A percentile compares a stretch with the other conserved stretches of the same genome.
phyloP scores from a whole-genome alignment of 495 filamentous ascomycete genomes.

The Tuber brumale region DNA sequence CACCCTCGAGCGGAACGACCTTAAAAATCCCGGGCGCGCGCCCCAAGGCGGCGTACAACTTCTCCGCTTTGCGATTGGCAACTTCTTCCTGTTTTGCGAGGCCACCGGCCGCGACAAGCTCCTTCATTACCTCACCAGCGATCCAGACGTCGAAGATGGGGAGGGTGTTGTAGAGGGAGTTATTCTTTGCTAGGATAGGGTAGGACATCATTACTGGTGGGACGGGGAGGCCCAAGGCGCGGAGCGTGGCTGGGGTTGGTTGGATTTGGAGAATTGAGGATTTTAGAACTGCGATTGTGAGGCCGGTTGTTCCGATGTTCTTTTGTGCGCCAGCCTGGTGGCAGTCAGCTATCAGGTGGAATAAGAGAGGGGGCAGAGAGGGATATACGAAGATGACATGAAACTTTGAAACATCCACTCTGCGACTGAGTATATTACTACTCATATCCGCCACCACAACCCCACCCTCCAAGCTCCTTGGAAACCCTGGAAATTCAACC shows the following conservation, averaged over 20 bases:
- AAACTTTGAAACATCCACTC: slow-evolving; percentile 63
- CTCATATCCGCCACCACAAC: slow-evolving; percentile 77
- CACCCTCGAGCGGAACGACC: slow-evolving; percentile 65
- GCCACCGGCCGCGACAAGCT: slow-evolving; percentile 57
- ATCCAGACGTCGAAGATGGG: slow-evolving; percentile 91
- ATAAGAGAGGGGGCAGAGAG: slow-evolving; percentile 38
- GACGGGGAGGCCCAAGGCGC: slow-evolving; percentile 68
- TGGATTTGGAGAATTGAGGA: slow-evolving; percentile 60
- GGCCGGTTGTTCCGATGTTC: slow-evolving; percentile 77
- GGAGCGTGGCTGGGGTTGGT: slow-evolving; percentile 59
- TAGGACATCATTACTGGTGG: slow-evolving; percentile 75
- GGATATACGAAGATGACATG: slow-evolving; percentile 60
- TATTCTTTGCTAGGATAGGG: slow-evolving; percentile 73
- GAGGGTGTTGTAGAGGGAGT: slow-evolving; percentile 88
- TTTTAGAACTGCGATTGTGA: slow-evolving; percentile 74
- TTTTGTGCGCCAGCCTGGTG: slow-evolving; percentile 68
- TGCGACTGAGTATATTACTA: slow-evolving; percentile 63
- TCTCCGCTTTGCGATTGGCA: slow-evolving; percentile 56
- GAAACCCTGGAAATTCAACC: slow-evolving; percentile 82
- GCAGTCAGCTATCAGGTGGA: slow-evolving; percentile 5
- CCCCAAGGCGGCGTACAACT: slow-evolving; percentile 70
- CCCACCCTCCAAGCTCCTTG: slow-evolving; percentile 54
- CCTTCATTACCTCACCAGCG: slow-evolving; percentile 72
- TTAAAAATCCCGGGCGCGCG: slow-evolving; percentile 53
- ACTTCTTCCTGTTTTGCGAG: slow-evolving; percentile 64